Base-by-base conservation (phyloP, 2,329 filamentous ascomycete species). In the Fusarium gaditjirri region DNA sequence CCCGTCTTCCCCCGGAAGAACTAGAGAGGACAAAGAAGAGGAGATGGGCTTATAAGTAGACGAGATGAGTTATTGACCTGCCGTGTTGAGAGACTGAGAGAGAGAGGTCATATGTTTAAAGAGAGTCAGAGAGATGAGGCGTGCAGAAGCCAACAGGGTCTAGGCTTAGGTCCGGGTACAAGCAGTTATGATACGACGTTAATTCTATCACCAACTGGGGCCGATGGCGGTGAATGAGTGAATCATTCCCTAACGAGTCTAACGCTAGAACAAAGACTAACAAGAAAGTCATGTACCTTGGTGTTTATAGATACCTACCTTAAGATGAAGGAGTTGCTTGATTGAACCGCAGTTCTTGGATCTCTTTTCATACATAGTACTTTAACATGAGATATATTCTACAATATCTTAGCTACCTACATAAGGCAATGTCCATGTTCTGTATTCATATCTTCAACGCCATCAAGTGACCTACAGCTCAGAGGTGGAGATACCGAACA, bases 141-240 rank as follows among this genome's bases (percentile, higher is more conserved):
- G 59, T 59, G 54, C 52, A 70, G 57, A 67, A 70, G 60, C 50
- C 44, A 58, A 44, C 70, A 73, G 70, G 70, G 70, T 73, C 70
- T 56, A 55, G 58, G 65, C 57, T 17, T 25, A 61, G 64, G 60
- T 33, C 55, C 55, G 43, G 23, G 53, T 59, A 33, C 57, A 43
- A 38, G 21, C 65, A 65, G 71, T 60, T 75, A 76, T 75, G 74
- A 76, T 70, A 76, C 74, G 65, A 73, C 71, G 57, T 68, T 52
- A 55, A 68, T 69, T 68, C 63, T 35, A 68, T 68, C 63, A 68
- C 42, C 63, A 68, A 67, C 49, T 54, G 42, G 69, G 61, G 74
- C 74, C 74, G 73, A 75, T 76, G 74, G 74, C 74, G 74, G 74
- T 76, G 74, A 76, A 76, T 66, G 54, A 60, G 70, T 75, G 70